phyloP scores from a whole-genome alignment of 2,329 filamentous ascomycete species.

The Sclerotiophoma versabilis region DNA sequence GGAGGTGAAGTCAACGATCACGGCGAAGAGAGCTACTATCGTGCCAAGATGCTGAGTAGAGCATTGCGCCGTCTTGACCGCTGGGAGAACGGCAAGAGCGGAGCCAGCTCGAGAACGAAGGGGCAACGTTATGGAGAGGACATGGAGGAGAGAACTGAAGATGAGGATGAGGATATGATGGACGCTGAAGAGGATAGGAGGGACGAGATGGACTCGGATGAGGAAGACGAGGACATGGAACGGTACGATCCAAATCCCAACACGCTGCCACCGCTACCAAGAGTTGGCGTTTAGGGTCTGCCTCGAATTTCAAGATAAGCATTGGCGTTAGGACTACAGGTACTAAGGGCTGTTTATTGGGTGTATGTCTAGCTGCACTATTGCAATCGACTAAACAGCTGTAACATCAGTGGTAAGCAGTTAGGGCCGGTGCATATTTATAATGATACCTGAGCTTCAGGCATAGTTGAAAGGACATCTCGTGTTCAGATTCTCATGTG shows the following conservation, averaged over 20 bases:
- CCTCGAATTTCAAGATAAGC: neutral
- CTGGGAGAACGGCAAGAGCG: conserved; percentile 64
- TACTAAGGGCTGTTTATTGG: neutral
- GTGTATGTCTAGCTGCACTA: too few relatives aligned
- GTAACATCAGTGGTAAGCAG: too few relatives aligned
- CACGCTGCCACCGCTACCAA: neutral
- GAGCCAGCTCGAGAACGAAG: conserved; percentile 3
- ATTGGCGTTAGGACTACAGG: neutral
- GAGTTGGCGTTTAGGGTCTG: neutral
- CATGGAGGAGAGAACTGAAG: conserved; percentile 13
- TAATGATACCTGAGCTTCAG: too few relatives aligned
- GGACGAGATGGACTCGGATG: conserved; percentile 41
- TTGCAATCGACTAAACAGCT: too few relatives aligned
- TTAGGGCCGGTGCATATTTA: too few relatives aligned
- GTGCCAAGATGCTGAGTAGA: conserved; percentile 71
- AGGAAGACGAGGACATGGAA: conserved; percentile 43
- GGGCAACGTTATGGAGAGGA: conserved; percentile 8
- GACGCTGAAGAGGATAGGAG: conserved; percentile 34
- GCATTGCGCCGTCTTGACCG: conserved; percentile 70
- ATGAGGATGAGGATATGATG: conserved; percentile 43
- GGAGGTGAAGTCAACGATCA: conserved; percentile 71
- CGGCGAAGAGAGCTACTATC: conserved; percentile 74
- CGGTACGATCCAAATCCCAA: neutral
- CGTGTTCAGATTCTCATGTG: too few relatives aligned
- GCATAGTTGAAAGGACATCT: too few relatives aligned